Evolutionary conservation across 2,329 filamentous ascomycete species (phyloP), one percentile per base, ranked within the genome.

Genomic region (Claviceps digitariae): DNA sequence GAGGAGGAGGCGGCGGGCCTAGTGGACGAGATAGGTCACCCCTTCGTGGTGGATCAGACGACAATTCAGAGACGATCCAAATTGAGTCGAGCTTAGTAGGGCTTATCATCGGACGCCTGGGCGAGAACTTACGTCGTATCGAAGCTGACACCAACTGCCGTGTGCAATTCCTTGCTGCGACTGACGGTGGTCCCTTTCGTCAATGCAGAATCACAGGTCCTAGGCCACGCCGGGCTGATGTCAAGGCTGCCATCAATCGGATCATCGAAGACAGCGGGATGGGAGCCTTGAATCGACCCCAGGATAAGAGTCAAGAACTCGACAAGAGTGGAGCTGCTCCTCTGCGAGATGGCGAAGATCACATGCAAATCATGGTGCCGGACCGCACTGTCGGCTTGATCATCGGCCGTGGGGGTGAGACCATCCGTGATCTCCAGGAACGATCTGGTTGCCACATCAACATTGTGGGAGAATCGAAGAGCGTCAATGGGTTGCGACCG

Each of bases 361-460:
- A 83, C 64, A 83, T 90, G 65, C 88, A 95, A 69, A 94, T 95
- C 62, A 93, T 95, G 87, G 90, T 95, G 20, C 90, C 90, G 48
- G 90, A 95, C 70, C 84, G 89, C 62, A 95, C 90, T 9, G 90
- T 95, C 56, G 90, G 90, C 51, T 75, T 95, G 47, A 95, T 95
- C 61, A 95, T 95, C 64, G 90, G 90, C n/a, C 86, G 90, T 60
- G 88, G 88, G 43, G 90, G 90, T 55, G 90, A 95, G 71, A 95
- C 90, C 1, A 95, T 95, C 62, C 84, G 89, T 63, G 90, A 95
- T 65, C 75, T 95, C 25, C 90, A 95, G 70, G 90, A 95, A 67
- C 79, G 87, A 57, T 93, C 87, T 62, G 87, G 87, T n/a, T 95
- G 90, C 67, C 90, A 95, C 67, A 89, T 95, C 67, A 95, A 95